Evolutionary conservation across 768 basidiomycete species (phyloP).

Genomic region (Tephrocybe rancida): DNA sequence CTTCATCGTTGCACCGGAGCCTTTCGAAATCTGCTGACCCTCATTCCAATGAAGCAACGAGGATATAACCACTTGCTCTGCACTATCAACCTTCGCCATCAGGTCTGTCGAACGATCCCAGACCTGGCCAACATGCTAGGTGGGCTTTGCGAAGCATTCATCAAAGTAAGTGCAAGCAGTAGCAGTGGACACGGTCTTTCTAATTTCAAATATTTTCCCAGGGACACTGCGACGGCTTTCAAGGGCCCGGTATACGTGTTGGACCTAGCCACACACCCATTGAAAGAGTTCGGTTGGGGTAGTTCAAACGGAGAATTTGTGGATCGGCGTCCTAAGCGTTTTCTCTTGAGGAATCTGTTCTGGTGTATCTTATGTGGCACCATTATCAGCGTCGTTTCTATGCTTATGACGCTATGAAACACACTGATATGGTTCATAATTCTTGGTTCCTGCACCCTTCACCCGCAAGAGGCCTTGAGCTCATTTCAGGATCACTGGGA

Average conservation of each 20-base stretch:
- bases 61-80: slow-evolving; percentile 8
- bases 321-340: slow-evolving; percentile 1
- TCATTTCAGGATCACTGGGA: too few species aligned
- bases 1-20: background rate
- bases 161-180: background rate
- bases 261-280: slow-evolving; percentile 5
- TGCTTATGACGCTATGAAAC: too few species aligned
- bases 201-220: background rate
- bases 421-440: too few species aligned
- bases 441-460: too few species aligned
- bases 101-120: background rate
- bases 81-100: background rate
- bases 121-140: background rate
- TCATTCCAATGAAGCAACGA: background rate
- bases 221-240: slow-evolving; percentile 4
- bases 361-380: background rate
- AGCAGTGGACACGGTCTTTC: background rate
- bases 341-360: background rate
- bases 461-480: too few species aligned
- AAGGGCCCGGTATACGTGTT: slow-evolving; percentile 8
- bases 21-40: background rate
- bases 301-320: background rate
- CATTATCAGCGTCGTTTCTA: too few species aligned
- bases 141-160: background rate
- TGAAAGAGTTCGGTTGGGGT: background rate